Evolutionary conservation across 192 early-diverging fungal genomes (phyloP), one percentile per base, ranked within the genome.

Genomic region (Umbelopsis isabellina): DNA sequence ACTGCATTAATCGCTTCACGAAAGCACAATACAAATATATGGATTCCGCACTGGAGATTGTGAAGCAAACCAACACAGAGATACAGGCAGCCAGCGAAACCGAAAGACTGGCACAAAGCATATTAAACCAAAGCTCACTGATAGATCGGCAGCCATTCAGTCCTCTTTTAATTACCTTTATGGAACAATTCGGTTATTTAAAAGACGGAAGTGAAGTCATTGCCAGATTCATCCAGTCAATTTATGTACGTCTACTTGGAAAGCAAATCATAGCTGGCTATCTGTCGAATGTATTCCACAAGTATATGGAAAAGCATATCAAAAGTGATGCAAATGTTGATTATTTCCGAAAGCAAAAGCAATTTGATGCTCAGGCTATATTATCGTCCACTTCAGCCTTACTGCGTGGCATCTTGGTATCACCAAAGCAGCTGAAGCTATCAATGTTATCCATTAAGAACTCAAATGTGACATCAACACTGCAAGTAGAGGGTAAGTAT

Each of bases 11-110:
- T 65, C 79, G 84, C 15, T 90, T 85, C 55, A 70, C 83, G 6
- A 82, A 85, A 33, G 75, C 79, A 16, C 87, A 89, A 49, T 89
- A 88, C 72, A 80, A 83, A 51, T 82, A 87, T 66, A 85, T 90
- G 33, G 91, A 92, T 71, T 76, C 84, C 33, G 71, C 86, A 13
- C 69, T 61, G 10, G 52, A 75, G 16, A 64, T 90, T 53, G 66
- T 85, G 5, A 84, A 82, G 11, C 69, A 79, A 52, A 66, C 64
- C 9, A 67, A 69, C 4, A 12, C 44, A 1, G 20, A 67, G 23
- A 6, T 13, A 4, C 16, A 46, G 16, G 74, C 71, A 13, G 55
- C 30, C 2, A 10, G 1, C 6, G 55, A 61, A 61, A 25, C 2
- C 25, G 27, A 61, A 35, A 58, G 27, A 18, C 15, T 15, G 15